Evolutionary conservation across 2,329 filamentous ascomycete genomes (phyloP).

Genomic region (Botrytis medusae): DNA sequence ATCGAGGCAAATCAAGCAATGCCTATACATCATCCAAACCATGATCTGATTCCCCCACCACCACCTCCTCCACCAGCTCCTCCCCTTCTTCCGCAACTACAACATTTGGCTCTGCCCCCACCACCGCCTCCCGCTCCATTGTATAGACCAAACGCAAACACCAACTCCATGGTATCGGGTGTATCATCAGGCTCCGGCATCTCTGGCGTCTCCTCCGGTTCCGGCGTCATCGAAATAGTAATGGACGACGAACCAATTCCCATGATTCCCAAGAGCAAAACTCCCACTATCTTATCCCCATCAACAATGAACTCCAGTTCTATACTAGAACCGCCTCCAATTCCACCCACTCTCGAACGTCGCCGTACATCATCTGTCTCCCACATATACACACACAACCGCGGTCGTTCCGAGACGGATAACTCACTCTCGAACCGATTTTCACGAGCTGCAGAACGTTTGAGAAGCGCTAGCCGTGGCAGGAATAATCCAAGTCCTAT

Average conservation of each 20-base stretch:
- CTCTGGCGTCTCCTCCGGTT: slow-evolving; percentile 44
- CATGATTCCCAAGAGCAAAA: slow-evolving; percentile 18
- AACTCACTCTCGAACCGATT: slow-evolving; percentile 54
- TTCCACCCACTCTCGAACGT: slow-evolving; percentile 45
- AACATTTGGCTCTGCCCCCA: slow-evolving; percentile 60
- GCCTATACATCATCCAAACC: slow-evolving; percentile 47
- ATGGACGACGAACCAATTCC: slow-evolving; percentile 49
- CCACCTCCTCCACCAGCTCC: slow-evolving; percentile 53
- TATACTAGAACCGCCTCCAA: slow-evolving; percentile 26
- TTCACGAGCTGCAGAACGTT: slow-evolving; percentile 58
- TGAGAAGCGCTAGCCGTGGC: slow-evolving; percentile 59
- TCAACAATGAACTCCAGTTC: background rate
- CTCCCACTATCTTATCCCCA: slow-evolving; percentile 1
- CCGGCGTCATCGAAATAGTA: slow-evolving; percentile 64
- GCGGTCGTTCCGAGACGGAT: slow-evolving; percentile 56
- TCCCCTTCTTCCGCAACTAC: slow-evolving; percentile 60
- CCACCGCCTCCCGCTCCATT: slow-evolving; percentile 62
- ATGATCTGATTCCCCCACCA: slow-evolving; percentile 51
- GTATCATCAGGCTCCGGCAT: slow-evolving; percentile 35
- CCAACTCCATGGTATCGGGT: slow-evolving; percentile 37
- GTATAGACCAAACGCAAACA: slow-evolving; percentile 43
- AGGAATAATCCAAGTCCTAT: slow-evolving; percentile 42
- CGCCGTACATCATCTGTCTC: slow-evolving; percentile 29
- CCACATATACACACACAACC: slow-evolving; percentile 47
- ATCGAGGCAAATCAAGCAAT: slow-evolving; percentile 42